These are phyloP conservation scores for Durotheca rogersii DNA, from an alignment of 495 filamentous ascomycete species.

Conservation along the genomic window DNA sequence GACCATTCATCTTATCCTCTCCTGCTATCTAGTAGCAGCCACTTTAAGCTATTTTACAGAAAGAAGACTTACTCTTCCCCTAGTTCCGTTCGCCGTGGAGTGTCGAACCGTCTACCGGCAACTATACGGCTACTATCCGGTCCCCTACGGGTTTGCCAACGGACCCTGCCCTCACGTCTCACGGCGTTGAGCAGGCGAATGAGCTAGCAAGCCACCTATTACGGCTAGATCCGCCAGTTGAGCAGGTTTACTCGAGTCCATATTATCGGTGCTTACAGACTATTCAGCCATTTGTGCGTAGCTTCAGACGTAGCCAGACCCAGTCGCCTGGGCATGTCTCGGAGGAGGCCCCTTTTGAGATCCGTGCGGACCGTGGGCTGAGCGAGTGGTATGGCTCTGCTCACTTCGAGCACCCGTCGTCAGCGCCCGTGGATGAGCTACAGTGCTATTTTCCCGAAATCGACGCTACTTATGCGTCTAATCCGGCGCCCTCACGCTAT, in stretches of 20 bases:
- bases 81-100: constrained; percentile 90
- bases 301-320: constrained; percentile 5
- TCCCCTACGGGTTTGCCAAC: constrained; percentile 82
- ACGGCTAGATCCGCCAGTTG: constrained; percentile 63
- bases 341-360: constrained; percentile 29
- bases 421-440: constrained; percentile 61
- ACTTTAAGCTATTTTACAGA: constrained; percentile 10
- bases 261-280: constrained; percentile 95
- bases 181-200: constrained; percentile 81
- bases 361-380: constrained; percentile 73
- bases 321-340: constrained; percentile 19
- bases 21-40: constrained; percentile 13
- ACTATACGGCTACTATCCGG: constrained; percentile 64
- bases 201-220: constrained; percentile 69
- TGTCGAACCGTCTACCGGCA: constrained; percentile 75
- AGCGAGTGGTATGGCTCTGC: constrained; percentile 90
- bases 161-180: constrained; percentile 82
- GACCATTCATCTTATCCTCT: constrained; percentile 1
- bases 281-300: constrained; percentile 62
- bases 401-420: constrained; percentile 78
- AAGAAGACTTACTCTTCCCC: constrained; percentile 24
- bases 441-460: constrained; percentile 63
- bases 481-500: constrained; percentile 61
- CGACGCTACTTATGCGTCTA: constrained; percentile 55
- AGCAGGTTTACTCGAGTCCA: constrained; percentile 78